Evolutionary conservation across 345 rosid species (phyloP), one percentile per base, ranked within the genome.

Genomic region (Carallia brachiata): DNA sequence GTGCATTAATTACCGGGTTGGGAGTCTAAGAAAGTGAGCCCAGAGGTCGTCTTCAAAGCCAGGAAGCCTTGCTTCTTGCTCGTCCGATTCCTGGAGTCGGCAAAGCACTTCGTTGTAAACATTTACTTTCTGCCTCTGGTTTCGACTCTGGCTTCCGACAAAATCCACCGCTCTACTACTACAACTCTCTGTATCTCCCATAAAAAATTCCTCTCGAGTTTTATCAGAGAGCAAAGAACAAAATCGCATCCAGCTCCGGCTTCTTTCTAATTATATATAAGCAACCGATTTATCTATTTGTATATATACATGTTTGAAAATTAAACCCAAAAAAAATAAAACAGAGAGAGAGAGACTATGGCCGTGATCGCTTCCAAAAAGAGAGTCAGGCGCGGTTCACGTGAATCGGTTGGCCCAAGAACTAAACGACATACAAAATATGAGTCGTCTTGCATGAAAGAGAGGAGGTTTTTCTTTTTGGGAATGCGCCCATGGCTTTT

Each of bases 41-140:
- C 86, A 82, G 19, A 89, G 89, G 54, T 87, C 86, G 44, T 84
- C 87, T 66, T 85, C 88, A 52, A 87, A 89, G 58, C 77, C 80
- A 68, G 84, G 85, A 56, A 59, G 70, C 50, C 9, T 50, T 7
- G 84, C 79, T 36, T 79, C 91, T 61, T 75, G 73, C 37, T 65
- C 63, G 6, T 79, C 73, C 39, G 76, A 75, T 65, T 83, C 85
- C 65, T 61, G 75, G 61, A 89, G 87, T 56, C 82, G 81, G 65
- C 73, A 62, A 44, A 89, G 82, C 31, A 89, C 81, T 44, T 81
- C 81, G 54, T 65, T 66, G 73, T 70, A 85, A 23, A 82, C 85
- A 69, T 87, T 85, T 32, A 75, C 65, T 72, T 79, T 89, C 70
- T 74, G 81, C 75, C 85, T 69, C 82, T 52, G 84, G 48, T 62